phyloP scores from a whole-genome alignment of 2,329 filamentous ascomycete species.

The Colletotrichum gloeosporioides region DNA sequence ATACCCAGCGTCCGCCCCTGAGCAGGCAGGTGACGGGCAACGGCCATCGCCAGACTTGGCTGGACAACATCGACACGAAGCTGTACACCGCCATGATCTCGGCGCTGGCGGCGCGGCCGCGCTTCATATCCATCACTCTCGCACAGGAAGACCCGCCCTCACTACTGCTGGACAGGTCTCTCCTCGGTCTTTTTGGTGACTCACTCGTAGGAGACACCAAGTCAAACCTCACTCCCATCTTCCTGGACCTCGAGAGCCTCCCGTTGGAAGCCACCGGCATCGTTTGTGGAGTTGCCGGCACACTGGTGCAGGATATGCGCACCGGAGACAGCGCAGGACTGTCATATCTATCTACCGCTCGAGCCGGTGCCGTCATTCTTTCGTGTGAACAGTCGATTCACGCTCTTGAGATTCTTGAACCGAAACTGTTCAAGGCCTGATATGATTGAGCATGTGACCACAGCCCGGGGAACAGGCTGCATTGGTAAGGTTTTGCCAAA shows the following conservation, averaged over 20 bases:
- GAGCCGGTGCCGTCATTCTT: conserved; percentile 88
- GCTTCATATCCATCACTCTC: conserved; percentile 76
- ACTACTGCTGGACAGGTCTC: conserved; percentile 71
- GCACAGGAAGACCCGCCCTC: conserved; percentile 77
- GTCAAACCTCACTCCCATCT: conserved; percentile 81
- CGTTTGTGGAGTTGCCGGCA: conserved; percentile 89
- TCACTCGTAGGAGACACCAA: conserved; percentile 78
- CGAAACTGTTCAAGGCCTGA: conserved; percentile 46
- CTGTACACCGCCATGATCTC: conserved; percentile 69
- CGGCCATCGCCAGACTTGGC: conserved; percentile 50
- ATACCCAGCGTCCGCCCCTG: conserved; percentile 30
- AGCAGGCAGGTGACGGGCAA: conserved; percentile 43
- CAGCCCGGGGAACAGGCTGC: background rate
- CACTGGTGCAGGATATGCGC: conserved; percentile 75
- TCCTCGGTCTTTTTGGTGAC: conserved; percentile 71
- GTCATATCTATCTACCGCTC: conserved; percentile 88
- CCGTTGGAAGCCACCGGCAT: conserved; percentile 92
- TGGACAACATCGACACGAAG: conserved; percentile 66
- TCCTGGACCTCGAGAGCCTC: conserved; percentile 80
- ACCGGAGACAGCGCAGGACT: conserved; percentile 71
- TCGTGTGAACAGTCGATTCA: conserved; percentile 74
- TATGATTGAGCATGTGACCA: background rate
- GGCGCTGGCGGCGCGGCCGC: conserved; percentile 65
- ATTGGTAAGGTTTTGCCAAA: background rate
- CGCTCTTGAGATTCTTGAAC: conserved; percentile 73